phyloP scores from a whole-genome alignment of 345 rosid genomes.

The Diplotaxis tenuifolia region DNA sequence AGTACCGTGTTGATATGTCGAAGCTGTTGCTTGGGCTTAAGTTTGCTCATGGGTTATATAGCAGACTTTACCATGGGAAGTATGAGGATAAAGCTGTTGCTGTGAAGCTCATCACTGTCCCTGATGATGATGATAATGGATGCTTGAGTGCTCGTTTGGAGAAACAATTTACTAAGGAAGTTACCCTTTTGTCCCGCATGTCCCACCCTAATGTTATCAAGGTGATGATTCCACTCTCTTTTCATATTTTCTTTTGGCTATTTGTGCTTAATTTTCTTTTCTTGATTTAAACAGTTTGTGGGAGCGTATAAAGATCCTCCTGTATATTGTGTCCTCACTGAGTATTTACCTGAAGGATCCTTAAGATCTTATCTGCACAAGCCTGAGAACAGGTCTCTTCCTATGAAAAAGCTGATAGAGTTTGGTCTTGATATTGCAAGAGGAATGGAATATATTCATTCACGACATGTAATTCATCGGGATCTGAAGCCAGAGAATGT shows the following conservation, averaged over 20 bases:
- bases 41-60: slow-evolving; percentile 93
- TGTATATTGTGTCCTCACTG: slow-evolving; percentile 65
- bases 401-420: slow-evolving; percentile 59
- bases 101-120: slow-evolving; percentile 80
- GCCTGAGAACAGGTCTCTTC: slow-evolving; percentile 73
- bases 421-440: slow-evolving; percentile 77
- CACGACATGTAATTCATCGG: slow-evolving; percentile 85
- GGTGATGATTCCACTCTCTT: slow-evolving; percentile 52
- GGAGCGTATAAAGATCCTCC: slow-evolving; percentile 78
- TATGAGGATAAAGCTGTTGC: slow-evolving; percentile 94
- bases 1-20: slow-evolving; percentile 66
- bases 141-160: slow-evolving; percentile 63
- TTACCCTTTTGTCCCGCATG: slow-evolving; percentile 71
- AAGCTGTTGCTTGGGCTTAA: slow-evolving; percentile 84
- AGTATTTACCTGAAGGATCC: slow-evolving; percentile 72
- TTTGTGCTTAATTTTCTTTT: slow-evolving; percentile 1
- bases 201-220: slow-evolving; percentile 76
- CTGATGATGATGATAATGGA: slow-evolving; percentile 87
- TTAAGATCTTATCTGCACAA: slow-evolving; percentile 93
- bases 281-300: slow-evolving; percentile 55
- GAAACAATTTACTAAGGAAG: slow-evolving; percentile 89
- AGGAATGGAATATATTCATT: slow-evolving; percentile 94
- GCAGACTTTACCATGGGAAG: slow-evolving; percentile 88
- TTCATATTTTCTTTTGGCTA: background rate
- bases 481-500: slow-evolving; percentile 98